Conservation (phyloP, 2,329 filamentous ascomycete species). For the Fusarium sp. region DNA sequence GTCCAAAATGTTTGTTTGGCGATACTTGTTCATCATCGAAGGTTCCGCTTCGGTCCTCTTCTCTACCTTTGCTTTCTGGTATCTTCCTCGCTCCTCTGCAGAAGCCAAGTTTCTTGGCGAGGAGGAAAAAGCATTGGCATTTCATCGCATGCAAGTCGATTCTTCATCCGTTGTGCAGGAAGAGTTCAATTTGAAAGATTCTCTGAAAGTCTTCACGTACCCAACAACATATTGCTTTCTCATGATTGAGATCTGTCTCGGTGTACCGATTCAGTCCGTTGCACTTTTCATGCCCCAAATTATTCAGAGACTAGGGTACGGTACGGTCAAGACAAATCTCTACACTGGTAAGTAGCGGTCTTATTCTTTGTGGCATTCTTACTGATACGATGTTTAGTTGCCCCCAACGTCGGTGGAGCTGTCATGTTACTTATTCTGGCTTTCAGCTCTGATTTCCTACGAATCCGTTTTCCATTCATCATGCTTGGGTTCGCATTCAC, state of each 20-base stretch:
- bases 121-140: constrained; percentile 15
- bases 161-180: constrained; percentile 25
- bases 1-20: constrained; percentile 10
- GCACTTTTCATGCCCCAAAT: constrained; percentile 27
- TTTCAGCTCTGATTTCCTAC: constrained; percentile 16
- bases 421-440: constrained; percentile 24
- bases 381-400: not conserved
- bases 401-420: constrained; percentile 13
- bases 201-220: constrained; percentile 24
- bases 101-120: constrained; percentile 19
- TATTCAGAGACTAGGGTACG: constrained; percentile 16
- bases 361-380: not conserved
- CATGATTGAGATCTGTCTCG: constrained; percentile 22
- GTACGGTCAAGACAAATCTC: constrained; percentile 13
- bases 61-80: constrained; percentile 22
- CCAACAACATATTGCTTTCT: constrained; percentile 26
- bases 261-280: constrained; percentile 19
- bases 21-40: constrained; percentile 24
- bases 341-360: constrained; percentile 8
- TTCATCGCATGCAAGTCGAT: constrained; percentile 23
- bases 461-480: constrained; percentile 14
- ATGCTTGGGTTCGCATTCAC: constrained; percentile 21
- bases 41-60: constrained; percentile 17
- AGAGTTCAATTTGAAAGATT: constrained; percentile 20
- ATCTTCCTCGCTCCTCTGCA: constrained; percentile 6